phyloP scores from a whole-genome alignment of 805 yeast genomes.

The Metschnikowia anglica region DNA sequence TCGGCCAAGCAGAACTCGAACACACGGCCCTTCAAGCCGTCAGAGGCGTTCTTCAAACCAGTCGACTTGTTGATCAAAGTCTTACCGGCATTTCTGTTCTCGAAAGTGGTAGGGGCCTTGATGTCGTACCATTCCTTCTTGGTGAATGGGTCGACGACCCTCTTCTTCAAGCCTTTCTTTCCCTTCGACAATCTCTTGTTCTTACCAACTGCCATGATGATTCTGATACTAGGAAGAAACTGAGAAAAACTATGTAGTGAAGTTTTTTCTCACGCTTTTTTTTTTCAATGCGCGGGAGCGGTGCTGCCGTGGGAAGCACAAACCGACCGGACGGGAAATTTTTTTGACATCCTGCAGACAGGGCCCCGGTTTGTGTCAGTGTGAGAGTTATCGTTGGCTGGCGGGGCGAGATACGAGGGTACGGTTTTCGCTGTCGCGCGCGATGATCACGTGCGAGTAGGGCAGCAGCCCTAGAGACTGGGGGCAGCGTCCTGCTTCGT shows the following conservation, averaged over 20 bases:
- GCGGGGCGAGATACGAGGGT: too few relatives aligned
- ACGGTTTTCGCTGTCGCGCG: too few relatives aligned
- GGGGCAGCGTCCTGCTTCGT: too few relatives aligned
- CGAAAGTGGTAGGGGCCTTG: conserved; percentile 98
- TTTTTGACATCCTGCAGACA: too few relatives aligned
- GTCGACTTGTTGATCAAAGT: conserved; percentile 97
- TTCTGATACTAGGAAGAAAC: conserved; percentile 5
- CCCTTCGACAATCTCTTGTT: conserved; percentile 86
- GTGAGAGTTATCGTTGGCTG: too few relatives aligned
- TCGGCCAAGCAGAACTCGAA: conserved; percentile 95
- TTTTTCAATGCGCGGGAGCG: background rate
- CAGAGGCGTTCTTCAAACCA: conserved; percentile 97
- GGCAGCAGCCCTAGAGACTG: too few relatives aligned
- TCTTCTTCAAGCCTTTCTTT: conserved; percentile 98
- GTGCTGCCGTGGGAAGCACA: too few relatives aligned
- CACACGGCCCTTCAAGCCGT: conserved; percentile 97
- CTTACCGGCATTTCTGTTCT: conserved; percentile 98
- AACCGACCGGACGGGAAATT: too few relatives aligned
- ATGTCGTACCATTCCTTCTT: conserved; percentile 98
- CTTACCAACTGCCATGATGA: conserved; percentile 79
- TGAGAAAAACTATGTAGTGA: conserved; percentile 5
- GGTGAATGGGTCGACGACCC: conserved; percentile 98
- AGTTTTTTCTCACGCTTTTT: conserved; percentile 2
- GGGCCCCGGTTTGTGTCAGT: too few relatives aligned
- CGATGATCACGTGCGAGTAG: too few relatives aligned